Evolutionary conservation across 108 stramenopile genomes (phyloP).

Genomic region (Nannochloropsis oceanica): DNA sequence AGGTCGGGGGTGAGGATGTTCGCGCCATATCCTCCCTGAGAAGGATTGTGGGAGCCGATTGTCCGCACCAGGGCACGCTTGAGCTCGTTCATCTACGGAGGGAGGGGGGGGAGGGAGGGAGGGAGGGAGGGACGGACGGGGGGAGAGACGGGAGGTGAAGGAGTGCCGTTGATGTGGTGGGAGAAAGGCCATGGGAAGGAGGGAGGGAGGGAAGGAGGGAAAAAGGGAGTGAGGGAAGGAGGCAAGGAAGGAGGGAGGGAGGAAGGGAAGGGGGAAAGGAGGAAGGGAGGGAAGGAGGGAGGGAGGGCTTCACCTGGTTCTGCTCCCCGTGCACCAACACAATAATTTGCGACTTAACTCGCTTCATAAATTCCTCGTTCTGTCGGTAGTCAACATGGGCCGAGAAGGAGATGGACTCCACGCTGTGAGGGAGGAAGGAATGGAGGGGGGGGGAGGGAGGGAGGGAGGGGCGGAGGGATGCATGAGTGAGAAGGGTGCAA

Average conservation of each 20-base stretch:
- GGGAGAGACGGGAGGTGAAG: too few species aligned
- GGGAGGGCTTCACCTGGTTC: conserved; percentile 94
- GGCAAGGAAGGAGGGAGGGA: too few species aligned
- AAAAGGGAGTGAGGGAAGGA: too few species aligned
- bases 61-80: background rate
- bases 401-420: conserved; percentile 88
- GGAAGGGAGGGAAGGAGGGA: too few species aligned
- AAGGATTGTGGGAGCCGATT: background rate
- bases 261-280: too few species aligned
- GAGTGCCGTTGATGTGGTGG: too few species aligned
- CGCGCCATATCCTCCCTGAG: background rate
- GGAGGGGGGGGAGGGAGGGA: too few species aligned
- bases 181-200: background rate
- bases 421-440: conserved; percentile 57
- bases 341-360: conserved; percentile 48
- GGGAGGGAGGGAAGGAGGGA: background rate
- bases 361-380: conserved; percentile 75
- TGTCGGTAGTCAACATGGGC: conserved; percentile 97
- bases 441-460: too few species aligned
- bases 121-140: too few species aligned
- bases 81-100: background rate
- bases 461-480: too few species aligned
- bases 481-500: too few species aligned
- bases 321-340: conserved; percentile 95
- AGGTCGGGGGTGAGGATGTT: background rate